Conservation (phyloP, 352 stramenopile genomes). For the Phytophthora agathidicida region DNA sequence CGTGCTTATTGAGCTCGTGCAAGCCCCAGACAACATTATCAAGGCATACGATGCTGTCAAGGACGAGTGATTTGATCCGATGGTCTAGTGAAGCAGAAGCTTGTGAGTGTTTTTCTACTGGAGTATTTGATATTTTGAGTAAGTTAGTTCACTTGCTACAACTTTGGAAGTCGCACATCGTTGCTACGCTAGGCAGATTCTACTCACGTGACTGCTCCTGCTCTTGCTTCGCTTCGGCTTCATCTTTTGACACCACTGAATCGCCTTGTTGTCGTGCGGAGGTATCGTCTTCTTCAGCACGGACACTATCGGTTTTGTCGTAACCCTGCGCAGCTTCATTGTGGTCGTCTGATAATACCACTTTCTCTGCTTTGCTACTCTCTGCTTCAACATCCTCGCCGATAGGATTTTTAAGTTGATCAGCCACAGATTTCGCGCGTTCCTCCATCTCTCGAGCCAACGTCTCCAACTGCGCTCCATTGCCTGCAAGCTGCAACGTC, state of each 20-base stretch:
- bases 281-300: neutral
- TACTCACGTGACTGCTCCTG: neutral
- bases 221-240: neutral
- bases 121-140: slow-evolving; percentile 6
- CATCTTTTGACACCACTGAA: neutral
- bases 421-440: slow-evolving; percentile 18
- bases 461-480: slow-evolving; percentile 43
- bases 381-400: neutral
- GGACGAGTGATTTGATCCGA: slow-evolving; percentile 33
- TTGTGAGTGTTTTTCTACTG: neutral
- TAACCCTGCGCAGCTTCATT: too few species aligned
- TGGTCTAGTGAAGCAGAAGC: too few species aligned
- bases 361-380: neutral
- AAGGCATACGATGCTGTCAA: slow-evolving; percentile 72
- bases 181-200: too few species aligned
- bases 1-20: slow-evolving; percentile 97
- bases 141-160: slow-evolving; percentile 7
- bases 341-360: too few species aligned
- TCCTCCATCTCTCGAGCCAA: slow-evolving; percentile 37
- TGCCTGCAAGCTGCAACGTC: slow-evolving; percentile 63
- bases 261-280: neutral
- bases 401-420: slow-evolving; percentile 22
- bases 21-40: slow-evolving; percentile 94
- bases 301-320: too few species aligned
- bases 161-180: neutral